Base-by-base conservation (phyloP, 768 basidiomycete species). In the Psilocybe sp. region DNA sequence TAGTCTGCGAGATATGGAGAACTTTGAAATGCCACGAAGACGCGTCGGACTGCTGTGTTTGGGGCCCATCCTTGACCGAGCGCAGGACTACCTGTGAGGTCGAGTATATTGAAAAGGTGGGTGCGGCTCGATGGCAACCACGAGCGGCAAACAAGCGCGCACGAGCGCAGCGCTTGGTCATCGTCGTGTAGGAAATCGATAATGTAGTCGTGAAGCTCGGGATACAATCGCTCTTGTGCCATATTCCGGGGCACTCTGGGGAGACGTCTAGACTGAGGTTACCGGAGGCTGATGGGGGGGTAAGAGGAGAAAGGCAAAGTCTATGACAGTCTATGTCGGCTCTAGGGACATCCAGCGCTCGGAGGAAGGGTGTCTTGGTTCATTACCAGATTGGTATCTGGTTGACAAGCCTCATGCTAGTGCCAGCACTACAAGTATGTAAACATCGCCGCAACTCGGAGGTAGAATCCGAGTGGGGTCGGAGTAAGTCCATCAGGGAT, bases 131-230 rank as follows among this genome's bases (percentile, higher is more conserved):
- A 44, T 33, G 57, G 57, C 10, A 63, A 51, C 65, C 63, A 68
- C n/a, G 54, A 47, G 15, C 51, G 58, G 33, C 60, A 60, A 16
- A 65, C 64, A 18, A 62, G 57, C 18, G 61, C 53, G 47, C 62
- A 65, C 10, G 60, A 50, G 16, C 58, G 49, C 15, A 66, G 58
- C 14, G 63, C 44, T n/a, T 23, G 19, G 3, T 55, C 49, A 32
- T 62, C 58, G 40, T 61, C 61, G 46, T 63, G 61, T 13, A 68
- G 47, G 46, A 64, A 65, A 28, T 60, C 63, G 47, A 68, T 62
- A 36, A 68, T 63, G 46, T 60, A 51, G 46, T 61, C 61, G 44
- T 60, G 56, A 40, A 66, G 56, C 40, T 66, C 65, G 43, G 49
- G 47, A 40, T 43, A 53, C 19, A 61, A 52, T 36, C 35, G 53